Base-by-base conservation (phyloP, 495 filamentous ascomycete species). In the Pyronema omphalodes region DNA sequence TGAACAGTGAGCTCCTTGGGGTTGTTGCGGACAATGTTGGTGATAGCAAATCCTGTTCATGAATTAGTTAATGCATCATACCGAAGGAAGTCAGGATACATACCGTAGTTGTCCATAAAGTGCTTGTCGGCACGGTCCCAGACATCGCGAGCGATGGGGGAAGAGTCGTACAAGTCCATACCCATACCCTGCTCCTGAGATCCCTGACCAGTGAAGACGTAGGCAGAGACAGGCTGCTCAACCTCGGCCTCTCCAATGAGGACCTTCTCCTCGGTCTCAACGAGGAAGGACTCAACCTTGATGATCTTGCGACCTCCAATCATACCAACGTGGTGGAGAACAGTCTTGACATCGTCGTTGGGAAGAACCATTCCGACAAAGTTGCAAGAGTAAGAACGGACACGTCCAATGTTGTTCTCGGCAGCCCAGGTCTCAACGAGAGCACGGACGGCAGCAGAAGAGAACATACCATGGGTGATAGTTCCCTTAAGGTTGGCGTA, bases 141-240 rank as follows among this genome's bases (percentile, higher is more conserved):
- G 33, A 99, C 93, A 65, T 95, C 89, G 69, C 83, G 85, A 46
- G 91, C 91, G 36, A 99, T 91, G 2, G 80, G 73, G 64, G 89
- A 95, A 71, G 80, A 89, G 55, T 71, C 81, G 62, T 99, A 99
- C 37, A 99, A 77, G 67, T 95, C 91, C 91, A 99, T 99, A 69
- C 91, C 91, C 91, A 99, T 99, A 48, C 91, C 91, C 67, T 96
- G 93, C 67, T 96, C 91, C 68, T 99, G 91, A 36, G 85, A 93
- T 47, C 91, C 91, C 67, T 99, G 91, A 37, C 91, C 91, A 49
- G 91, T 99, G 70, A 99, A 99, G 57, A 99, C 86, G 60, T 99
- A 99, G 6, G 88, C 78, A 17, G 88, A 88, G 17, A 89, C 84
- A n/a, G 93, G 93, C 64, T 99, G 91, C 68, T 99, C 91, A 54